Evolutionary conservation across 257 asterid species (phyloP), one percentile per base, ranked within the genome.

Genomic region (Fraxinus quadrangulata): DNA sequence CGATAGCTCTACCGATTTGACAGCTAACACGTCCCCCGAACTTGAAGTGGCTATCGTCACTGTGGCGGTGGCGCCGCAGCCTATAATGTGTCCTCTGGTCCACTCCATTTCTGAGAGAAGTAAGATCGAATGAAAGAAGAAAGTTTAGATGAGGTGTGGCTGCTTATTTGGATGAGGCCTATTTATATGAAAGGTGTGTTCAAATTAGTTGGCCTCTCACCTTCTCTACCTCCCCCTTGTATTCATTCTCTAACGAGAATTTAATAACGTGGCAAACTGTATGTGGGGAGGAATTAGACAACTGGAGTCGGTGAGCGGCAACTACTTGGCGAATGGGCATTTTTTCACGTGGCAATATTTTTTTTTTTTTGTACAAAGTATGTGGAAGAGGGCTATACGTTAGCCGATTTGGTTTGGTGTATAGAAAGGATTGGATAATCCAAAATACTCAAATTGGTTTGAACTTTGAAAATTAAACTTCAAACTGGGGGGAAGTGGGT

Each of bases 31-130:
- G 0, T 90, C 83, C 0, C 81, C 81, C 69, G 92, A 75, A 0
- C 14, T 47, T 30, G 81, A 69, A 9, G 86, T 85, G 61, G 96
- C 96, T 1, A 39, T 42, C 1, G 86, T 90, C 61, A 94, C 97
- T 30, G 89, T 54, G 80, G 96, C 97, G 1, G 97, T 72, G 37
- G 96, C 83, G 14, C 98, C 98, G 28, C 79, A 88, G 79, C 96
- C 98, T 34, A 94, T 83, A 4, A 49, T 71, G 67, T 75, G 89
- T 42, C 98, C 96, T 84, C 97, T 87, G 10, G 77, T 88, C 98
- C 97, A 94, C 8, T 83, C 85, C 98, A 92, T 92, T 36, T 77
- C 17, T 67, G 47, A 51, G 70, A 21, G 36, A 36, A 56, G 73
- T 73, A 71, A 66, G 37, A 40, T 83, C 79, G 61, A 19, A 11